Conservation (phyloP, 208 protist genomes). For the Leishmania major region DNA sequence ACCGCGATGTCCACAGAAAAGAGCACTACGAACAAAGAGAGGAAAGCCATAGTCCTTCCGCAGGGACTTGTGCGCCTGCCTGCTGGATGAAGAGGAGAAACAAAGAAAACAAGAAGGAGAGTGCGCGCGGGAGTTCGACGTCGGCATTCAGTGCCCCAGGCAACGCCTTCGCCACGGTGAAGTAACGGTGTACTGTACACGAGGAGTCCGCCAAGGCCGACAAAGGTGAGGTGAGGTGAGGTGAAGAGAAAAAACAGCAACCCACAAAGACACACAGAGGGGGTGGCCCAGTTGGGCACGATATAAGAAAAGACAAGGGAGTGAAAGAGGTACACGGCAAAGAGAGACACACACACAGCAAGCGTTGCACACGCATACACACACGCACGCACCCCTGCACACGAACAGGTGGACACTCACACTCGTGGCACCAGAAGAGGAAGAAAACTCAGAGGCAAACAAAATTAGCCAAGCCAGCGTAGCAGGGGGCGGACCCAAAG, state of each 20-base stretch:
- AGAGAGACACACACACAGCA: background rate
- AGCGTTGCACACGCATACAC: background rate
- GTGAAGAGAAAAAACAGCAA: slow-evolving; percentile 4
- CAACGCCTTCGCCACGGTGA: background rate
- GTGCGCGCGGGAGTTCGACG: background rate
- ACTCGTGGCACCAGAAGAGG: background rate
- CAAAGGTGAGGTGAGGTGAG: background rate
- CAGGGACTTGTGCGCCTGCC: background rate
- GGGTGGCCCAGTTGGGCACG: background rate
- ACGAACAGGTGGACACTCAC: background rate
- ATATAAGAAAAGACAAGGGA: slow-evolving; percentile 6
- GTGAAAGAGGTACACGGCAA: background rate
- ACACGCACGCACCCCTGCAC: background rate
- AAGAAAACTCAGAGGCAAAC: background rate
- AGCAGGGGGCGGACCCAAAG: background rate
- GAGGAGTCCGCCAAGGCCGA: background rate
- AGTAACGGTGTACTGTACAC: background rate
- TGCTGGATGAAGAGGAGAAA: background rate
- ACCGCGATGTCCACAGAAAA: background rate
- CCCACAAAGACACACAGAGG: background rate
- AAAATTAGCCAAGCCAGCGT: background rate
- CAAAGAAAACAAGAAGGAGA: background rate
- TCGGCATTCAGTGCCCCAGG: background rate
- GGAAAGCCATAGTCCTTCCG: background rate
- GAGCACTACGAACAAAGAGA: background rate